A percentile compares a stretch with the other conserved stretches of the same genome.
Evolutionary conservation across 139 green algal species (phyloP).

Genomic region (Pleodorina starrii): DNA sequence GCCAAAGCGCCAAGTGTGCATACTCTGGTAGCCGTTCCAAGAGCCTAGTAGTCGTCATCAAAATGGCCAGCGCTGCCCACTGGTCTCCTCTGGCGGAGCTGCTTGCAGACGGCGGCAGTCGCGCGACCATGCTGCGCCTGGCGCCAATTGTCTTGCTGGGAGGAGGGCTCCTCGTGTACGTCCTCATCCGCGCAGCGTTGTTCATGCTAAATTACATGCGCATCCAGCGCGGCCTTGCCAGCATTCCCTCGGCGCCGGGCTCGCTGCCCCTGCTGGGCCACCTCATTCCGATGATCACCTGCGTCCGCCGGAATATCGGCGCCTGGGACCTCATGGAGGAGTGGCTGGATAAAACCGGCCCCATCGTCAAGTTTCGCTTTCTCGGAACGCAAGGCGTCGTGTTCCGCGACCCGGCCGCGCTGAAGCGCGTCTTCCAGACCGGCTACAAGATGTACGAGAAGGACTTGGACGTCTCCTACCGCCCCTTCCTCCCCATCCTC

Average conservation of each 20-base stretch:
- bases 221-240: slow-evolving; percentile 12
- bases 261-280: slow-evolving; percentile 70
- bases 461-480: slow-evolving; percentile 86
- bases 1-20: no score
- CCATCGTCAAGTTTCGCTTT: slow-evolving; percentile 78
- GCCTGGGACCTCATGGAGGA: slow-evolving; percentile 86
- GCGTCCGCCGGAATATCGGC: slow-evolving; percentile 52
- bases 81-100: slow-evolving; percentile 24
- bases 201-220: slow-evolving; percentile 1
- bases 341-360: slow-evolving; percentile 73
- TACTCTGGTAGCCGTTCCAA: no score
- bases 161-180: background rate
- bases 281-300: slow-evolving; percentile 68
- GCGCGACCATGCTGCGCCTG: background rate
- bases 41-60: no score
- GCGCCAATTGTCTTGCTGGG: background rate
- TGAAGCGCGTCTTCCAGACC: slow-evolving; percentile 91
- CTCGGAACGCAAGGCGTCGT: slow-evolving; percentile 77
- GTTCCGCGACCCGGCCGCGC: slow-evolving; percentile 72
- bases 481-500: slow-evolving; percentile 94
- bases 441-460: slow-evolving; percentile 86
- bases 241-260: slow-evolving; percentile 62
- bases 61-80: background rate
- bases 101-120: background rate
- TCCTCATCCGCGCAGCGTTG: background rate